A percentile compares a stretch with the other conserved stretches of the same genome.
These are phyloP conservation scores for Coniella vitis DNA, from an alignment of 2,329 filamentous ascomycete genomes.

Conservation along the genomic window DNA sequence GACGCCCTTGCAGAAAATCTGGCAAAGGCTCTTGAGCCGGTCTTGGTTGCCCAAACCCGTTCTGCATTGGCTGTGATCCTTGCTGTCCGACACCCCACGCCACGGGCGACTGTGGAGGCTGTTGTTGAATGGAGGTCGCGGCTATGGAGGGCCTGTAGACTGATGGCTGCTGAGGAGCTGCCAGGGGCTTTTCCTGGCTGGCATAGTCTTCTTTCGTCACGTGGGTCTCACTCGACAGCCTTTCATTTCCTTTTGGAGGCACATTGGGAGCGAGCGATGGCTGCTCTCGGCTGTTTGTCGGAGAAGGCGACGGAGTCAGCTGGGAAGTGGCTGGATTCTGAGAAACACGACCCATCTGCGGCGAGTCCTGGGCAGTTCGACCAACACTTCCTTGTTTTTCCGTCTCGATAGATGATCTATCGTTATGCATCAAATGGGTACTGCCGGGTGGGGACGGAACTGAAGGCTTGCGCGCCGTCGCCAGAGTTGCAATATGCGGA, in stretches of 20 bases:
- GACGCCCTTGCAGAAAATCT: conserved; percentile 1
- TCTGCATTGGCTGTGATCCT: not conserved
- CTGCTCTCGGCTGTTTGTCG: conserved; percentile 9
- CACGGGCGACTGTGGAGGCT: conserved; percentile 5
- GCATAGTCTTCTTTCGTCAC: not conserved
- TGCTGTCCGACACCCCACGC: conserved; percentile 8
- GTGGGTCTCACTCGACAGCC: not conserved
- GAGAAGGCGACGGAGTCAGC: conserved; percentile 10
- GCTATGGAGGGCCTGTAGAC: conserved; percentile 9
- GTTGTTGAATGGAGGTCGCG: conserved; percentile 2
- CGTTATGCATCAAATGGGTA: conserved; percentile 8
- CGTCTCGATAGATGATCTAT: not conserved
- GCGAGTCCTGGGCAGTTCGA: conserved; percentile 5
- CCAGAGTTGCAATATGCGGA: conserved; percentile 15
- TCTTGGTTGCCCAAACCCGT: not conserved
- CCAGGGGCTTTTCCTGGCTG: not conserved
- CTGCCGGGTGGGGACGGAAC: conserved; percentile 5
- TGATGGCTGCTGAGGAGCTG: conserved; percentile 8
- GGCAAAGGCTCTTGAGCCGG: conserved; percentile 6
- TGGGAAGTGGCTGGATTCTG: conserved; percentile 11
- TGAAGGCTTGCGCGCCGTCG: conserved; percentile 8
- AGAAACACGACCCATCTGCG: not conserved
- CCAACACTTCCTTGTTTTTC: not conserved
- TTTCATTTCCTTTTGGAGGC: conserved; percentile 8
- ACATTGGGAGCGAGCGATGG: conserved; percentile 6